Evolutionary conservation across 139 green algal species (phyloP).

Genomic region (Closterium sp.): DNA sequence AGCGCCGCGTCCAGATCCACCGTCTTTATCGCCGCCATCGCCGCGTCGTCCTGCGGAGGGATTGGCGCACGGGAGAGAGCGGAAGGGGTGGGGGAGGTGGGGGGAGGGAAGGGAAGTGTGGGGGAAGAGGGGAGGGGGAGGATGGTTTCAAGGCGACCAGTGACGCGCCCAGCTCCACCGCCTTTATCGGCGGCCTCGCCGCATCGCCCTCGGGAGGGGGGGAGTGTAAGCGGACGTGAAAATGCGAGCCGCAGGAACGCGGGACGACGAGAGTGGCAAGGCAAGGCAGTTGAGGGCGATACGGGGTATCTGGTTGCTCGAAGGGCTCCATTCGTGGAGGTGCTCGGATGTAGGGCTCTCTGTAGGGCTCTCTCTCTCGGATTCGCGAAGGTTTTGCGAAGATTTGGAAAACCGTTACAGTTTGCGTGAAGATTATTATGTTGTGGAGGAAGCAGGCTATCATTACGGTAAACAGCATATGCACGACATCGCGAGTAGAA

Average conservation of each 20-base stretch:
- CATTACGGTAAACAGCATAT: too few species aligned
- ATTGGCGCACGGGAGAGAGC: too few species aligned
- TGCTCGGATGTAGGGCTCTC: neutral
- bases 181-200: neutral
- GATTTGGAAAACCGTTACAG: too few species aligned
- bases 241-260: neutral
- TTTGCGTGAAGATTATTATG: too few species aligned
- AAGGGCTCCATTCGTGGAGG: neutral
- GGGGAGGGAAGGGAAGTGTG: too few species aligned
- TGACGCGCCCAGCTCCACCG: neutral
- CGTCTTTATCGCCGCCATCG: slow-evolving; percentile 34
- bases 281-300: too few species aligned
- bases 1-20: slow-evolving; percentile 44
- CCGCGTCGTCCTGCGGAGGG: slow-evolving; percentile 30
- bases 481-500: too few species aligned
- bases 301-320: neutral
- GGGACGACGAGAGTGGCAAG: neutral
- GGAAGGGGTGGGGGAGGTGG: too few species aligned
- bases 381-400: neutral
- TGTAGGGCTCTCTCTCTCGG: too few species aligned
- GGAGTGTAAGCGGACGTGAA: too few species aligned
- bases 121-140: neutral
- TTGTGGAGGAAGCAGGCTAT: neutral
- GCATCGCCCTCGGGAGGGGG: too few species aligned
- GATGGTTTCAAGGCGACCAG: neutral